These are phyloP conservation scores for Colletotrichum sp. DNA, from an alignment of 2,329 filamentous ascomycete species.

Conservation along the genomic window DNA sequence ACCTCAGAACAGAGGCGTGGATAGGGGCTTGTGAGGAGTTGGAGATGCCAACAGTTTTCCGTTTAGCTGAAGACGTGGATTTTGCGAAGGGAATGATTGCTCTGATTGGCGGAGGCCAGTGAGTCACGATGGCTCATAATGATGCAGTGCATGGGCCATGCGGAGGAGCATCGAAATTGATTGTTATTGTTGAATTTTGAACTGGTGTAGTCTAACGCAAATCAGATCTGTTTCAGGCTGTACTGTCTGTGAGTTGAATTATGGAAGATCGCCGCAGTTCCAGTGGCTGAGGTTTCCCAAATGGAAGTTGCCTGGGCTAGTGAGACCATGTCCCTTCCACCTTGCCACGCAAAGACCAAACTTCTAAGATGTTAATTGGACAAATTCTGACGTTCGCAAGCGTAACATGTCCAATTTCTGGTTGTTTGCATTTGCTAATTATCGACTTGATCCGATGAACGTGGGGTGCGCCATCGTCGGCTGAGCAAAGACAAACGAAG, in stretches of 20 bases:
- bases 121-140: slow-evolving; percentile 6
- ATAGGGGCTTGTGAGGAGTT: background rate
- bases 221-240: background rate
- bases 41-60: background rate
- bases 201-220: background rate
- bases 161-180: background rate
- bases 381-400: background rate
- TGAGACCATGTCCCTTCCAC: background rate
- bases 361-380: background rate
- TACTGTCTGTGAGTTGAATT: background rate
- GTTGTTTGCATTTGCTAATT: fast-evolving
- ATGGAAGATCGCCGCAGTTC: background rate
- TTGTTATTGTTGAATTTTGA: background rate
- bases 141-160: background rate
- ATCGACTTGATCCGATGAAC: background rate
- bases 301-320: background rate
- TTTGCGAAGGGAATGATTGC: background rate
- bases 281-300: background rate
- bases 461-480: background rate
- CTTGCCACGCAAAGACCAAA: background rate
- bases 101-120: background rate
- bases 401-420: background rate
- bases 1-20: background rate
- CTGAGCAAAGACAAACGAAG: background rate
- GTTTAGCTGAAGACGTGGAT: background rate